Evolutionary conservation across 306 rosid genomes (phyloP).

Genomic region (Notholithocarpus densiflorus): DNA sequence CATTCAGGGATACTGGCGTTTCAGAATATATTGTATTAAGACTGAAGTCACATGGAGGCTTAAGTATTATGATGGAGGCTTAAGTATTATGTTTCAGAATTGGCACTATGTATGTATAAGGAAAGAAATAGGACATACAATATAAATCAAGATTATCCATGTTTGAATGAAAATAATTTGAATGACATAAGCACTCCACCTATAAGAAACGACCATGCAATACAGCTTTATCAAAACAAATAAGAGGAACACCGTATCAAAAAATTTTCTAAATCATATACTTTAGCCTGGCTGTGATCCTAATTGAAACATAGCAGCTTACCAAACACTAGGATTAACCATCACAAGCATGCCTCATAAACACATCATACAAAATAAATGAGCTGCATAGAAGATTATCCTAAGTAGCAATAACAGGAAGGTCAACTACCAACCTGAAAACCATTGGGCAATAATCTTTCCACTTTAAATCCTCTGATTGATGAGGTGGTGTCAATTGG

Average conservation of each 20-base stretch:
- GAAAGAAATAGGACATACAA: no score
- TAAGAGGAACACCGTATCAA: background rate
- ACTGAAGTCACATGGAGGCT: no score
- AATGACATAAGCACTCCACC: background rate
- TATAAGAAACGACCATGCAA: background rate
- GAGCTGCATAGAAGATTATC: conserved; percentile 7
- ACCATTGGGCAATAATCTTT: conserved; percentile 99
- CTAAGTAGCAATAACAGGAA: background rate
- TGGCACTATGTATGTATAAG: no score
- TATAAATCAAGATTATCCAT: no score
- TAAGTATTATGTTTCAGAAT: no score
- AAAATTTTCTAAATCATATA: background rate
- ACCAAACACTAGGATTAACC: background rate
- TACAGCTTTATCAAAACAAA: background rate
- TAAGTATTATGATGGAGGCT: no score
- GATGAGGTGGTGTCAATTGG: conserved; percentile 93
- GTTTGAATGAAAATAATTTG: background rate
- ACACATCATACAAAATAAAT: conserved; percentile 17
- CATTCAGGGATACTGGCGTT: background rate
- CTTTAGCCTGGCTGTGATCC: background rate
- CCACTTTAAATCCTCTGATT: conserved; percentile 95
- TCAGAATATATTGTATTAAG: no score
- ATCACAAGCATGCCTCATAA: conserved; percentile 17
- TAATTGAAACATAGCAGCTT: background rate
- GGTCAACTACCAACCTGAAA: conserved; percentile 63